Conservation (phyloP, 139 green algal species). For the Desmodesmus armatus region DNA sequence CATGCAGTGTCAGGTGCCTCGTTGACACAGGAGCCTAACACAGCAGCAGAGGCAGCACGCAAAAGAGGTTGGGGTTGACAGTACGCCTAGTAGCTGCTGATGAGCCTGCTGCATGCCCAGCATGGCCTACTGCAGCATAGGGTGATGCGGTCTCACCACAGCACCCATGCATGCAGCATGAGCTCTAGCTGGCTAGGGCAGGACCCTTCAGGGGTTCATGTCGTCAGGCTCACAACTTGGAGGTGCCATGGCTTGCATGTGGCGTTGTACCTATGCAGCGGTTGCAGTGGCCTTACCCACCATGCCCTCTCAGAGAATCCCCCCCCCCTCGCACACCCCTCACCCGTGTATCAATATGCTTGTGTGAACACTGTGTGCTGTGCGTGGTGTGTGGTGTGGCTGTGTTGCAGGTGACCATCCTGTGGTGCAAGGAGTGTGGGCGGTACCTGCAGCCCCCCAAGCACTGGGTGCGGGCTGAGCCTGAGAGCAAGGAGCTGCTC, state of each 20-base stretch:
- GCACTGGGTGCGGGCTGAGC: conserved; percentile 92
- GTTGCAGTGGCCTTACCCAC: no score
- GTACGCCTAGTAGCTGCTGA: neutral
- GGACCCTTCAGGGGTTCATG: no score
- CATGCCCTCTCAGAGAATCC: no score
- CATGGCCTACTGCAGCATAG: no score
- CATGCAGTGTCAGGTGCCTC: neutral
- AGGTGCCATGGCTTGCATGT: no score
- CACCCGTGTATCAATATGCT: neutral
- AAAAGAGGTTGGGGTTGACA: no score
- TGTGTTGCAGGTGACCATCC: conserved; percentile 75
- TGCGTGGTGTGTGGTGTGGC: neutral
- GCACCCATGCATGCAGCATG: no score
- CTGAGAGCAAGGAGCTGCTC: conserved; percentile 97
- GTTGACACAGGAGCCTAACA: neutral
- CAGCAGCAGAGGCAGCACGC: neutral
- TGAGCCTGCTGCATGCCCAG: neutral
- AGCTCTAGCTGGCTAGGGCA: no score
- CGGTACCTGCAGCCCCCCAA: conserved; percentile 96
- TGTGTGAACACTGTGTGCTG: neutral
- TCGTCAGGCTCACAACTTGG: no score
- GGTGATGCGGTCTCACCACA: no score
- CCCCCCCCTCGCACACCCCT: no score
- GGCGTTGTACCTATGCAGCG: no score
- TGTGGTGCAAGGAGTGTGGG: conserved; percentile 94